A percentile compares a stretch with the other conserved stretches of the same genome.
These are phyloP conservation scores for Calonectria fujianensis DNA, from an alignment of 2,329 filamentous ascomycete species.

Conservation along the genomic window DNA sequence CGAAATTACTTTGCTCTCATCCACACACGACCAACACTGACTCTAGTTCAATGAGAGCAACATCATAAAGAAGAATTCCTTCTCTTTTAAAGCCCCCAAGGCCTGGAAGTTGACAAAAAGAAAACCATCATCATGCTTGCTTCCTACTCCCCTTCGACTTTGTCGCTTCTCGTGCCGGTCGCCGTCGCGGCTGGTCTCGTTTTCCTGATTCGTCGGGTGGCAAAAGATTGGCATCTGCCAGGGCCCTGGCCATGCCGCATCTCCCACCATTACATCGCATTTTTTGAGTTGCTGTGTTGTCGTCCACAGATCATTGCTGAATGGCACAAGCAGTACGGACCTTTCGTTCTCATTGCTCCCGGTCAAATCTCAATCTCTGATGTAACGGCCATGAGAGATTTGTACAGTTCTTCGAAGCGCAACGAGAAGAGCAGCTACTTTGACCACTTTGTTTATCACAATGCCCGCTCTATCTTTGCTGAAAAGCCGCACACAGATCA, in stretches of 20 bases:
- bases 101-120: background rate
- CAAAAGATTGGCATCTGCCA: slow-evolving; percentile 26
- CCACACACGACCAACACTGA: background rate
- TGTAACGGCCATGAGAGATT: slow-evolving; percentile 15
- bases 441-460: slow-evolving; percentile 26
- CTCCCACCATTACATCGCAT: slow-evolving; percentile 23
- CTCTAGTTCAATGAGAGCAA: slow-evolving; percentile 22
- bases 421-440: slow-evolving; percentile 31
- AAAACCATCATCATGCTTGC: background rate
- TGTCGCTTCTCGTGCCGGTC: slow-evolving; percentile 8
- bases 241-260: slow-evolving; percentile 29
- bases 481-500: slow-evolving; percentile 22
- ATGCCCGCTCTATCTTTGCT: slow-evolving; percentile 21
- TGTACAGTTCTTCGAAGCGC: slow-evolving; percentile 23
- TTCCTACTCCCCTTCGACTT: slow-evolving; percentile 1
- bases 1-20: background rate
- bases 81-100: slow-evolving; percentile 8
- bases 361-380: slow-evolving; percentile 25
- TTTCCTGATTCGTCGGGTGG: slow-evolving; percentile 16
- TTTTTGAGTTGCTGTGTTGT: slow-evolving; percentile 19
- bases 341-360: slow-evolving; percentile 27
- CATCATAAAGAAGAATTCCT: slow-evolving; percentile 19
- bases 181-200: slow-evolving; percentile 7
- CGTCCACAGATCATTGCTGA: slow-evolving; percentile 25
- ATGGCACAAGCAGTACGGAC: slow-evolving; percentile 22